Base-by-base conservation (phyloP, 1,139 yeast species). In the Lodderomyces orthopsilosis region DNA sequence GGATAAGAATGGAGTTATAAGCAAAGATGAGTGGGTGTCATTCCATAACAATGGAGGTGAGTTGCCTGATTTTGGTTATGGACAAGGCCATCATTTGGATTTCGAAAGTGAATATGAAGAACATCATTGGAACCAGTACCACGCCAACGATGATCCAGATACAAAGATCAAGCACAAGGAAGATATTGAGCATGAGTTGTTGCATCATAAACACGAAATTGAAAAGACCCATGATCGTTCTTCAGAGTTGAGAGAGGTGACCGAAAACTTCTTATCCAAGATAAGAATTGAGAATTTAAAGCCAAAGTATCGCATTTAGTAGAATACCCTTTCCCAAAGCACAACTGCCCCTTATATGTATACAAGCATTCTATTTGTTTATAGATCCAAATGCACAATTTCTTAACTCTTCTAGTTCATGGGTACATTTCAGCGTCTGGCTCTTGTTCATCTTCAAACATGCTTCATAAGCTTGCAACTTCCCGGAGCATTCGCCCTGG, bases 51-150 rank as follows among this genome's bases (percentile, higher is more conserved):
- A 63, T 7, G 95, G 95, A 5, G 85, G 86, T 2, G 79, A 78
- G 50, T 76, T 93, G 57, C 98, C 98, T 1, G 98, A 93, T 62
- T 81, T 90, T 60, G 96, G 96, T 7, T 83, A 84, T 49, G 98
- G 97, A 17, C 93, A 88, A n/a, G 98, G 98, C 14, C 98, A 91
- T 59, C 98, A 91, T 65, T 85, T 91, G 41, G 96, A 89, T 65
- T 93, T 90, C 57, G 98, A 93, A 63, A 77, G 80, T 52, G 98
- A 91, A 59, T 91, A 90, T 58, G 97, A 91, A 56, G 83, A 87
- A 48, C 98, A 93, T 61, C 98, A 93, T 62, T 93, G 98, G 97
- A 79, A 83, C 50, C 72, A 89, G 62, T 87, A 77, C 61, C 98
- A 93, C 62, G 78, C 83, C 41, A 81, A 86, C 49, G 67, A 75